phyloP scores from a whole-genome alignment of 495 filamentous ascomycete genomes.

The Penicillium paxilli region DNA sequence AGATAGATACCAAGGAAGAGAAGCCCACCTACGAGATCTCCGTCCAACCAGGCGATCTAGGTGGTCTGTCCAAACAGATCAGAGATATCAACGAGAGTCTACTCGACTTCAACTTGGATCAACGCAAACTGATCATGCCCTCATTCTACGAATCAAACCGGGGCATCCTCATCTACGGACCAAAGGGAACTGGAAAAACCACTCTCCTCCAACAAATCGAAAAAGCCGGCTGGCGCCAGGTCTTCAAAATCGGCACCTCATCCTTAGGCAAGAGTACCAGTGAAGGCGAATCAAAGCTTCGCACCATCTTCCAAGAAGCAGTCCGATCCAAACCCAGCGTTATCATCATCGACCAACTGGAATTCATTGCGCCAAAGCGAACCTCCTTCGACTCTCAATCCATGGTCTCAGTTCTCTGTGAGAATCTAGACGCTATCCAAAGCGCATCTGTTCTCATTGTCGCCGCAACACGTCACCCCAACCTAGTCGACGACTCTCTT shows the following conservation, averaged over 20 bases:
- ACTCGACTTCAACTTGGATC: constrained; percentile 50
- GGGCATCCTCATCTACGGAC: constrained; percentile 75
- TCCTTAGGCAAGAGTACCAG: constrained; percentile 45
- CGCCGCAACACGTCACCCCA: constrained; percentile 69
- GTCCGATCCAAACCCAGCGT: constrained; percentile 71
- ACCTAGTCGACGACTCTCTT: constrained; percentile 73
- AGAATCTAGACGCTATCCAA: constrained; percentile 44
- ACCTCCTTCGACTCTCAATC: constrained; percentile 39
- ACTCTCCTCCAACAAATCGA: constrained; percentile 67
- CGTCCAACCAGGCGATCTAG: constrained; percentile 46
- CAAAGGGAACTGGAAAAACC: constrained; percentile 81
- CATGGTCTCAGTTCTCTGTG: constrained; percentile 40
- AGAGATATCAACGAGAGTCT: constrained; percentile 67
- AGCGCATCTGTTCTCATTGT: constrained; percentile 62
- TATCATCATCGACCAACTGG: constrained; percentile 80
- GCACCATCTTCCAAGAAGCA: constrained; percentile 72
- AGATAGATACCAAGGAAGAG: constrained; percentile 15
- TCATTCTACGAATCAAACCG: constrained; percentile 43
- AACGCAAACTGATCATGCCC: constrained; percentile 39
- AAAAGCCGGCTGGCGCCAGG: constrained; percentile 65
- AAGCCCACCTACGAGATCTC: constrained; percentile 12
- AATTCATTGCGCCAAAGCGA: constrained; percentile 68
- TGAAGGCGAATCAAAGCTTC: constrained; percentile 54
- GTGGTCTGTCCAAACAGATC: constrained; percentile 64
- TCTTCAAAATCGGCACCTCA: constrained; percentile 59